These are phyloP conservation scores for Amanita polypyramis DNA, from an alignment of 768 basidiomycete species.

Conservation along the genomic window DNA sequence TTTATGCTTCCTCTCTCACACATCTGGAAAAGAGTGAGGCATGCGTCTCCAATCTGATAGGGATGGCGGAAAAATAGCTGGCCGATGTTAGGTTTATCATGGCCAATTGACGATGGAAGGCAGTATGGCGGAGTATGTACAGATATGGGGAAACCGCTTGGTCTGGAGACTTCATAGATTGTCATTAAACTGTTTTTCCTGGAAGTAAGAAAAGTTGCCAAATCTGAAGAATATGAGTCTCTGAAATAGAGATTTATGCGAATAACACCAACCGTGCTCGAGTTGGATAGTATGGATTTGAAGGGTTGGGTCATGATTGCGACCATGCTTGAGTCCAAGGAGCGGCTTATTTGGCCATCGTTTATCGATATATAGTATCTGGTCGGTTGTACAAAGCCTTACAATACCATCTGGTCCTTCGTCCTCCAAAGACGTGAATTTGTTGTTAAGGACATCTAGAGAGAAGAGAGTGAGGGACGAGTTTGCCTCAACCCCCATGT, in stretches of 20 bases:
- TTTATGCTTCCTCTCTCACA: slow-evolving; percentile 36
- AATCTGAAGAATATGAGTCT: slow-evolving; percentile 21
- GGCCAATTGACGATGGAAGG: slow-evolving; percentile 21
- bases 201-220: slow-evolving; percentile 48
- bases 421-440: slow-evolving; percentile 47
- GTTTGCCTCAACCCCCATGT: slow-evolving; percentile 18
- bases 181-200: slow-evolving; percentile 47
- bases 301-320: slow-evolving; percentile 52
- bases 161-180: slow-evolving; percentile 49
- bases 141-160: slow-evolving; percentile 30
- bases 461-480: slow-evolving; percentile 23
- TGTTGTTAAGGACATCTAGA: slow-evolving; percentile 20
- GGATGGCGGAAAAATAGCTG: slow-evolving; percentile 26
- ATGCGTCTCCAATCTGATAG: slow-evolving; percentile 11
- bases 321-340: slow-evolving; percentile 49
- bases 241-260: background rate
- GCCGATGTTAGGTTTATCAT: slow-evolving; percentile 18
- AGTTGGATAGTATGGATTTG: slow-evolving; percentile 27
- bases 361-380: slow-evolving; percentile 63
- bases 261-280: slow-evolving; percentile 21
- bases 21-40: slow-evolving; percentile 33
- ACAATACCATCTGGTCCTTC: slow-evolving; percentile 31
- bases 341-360: slow-evolving; percentile 49
- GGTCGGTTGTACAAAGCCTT: slow-evolving; percentile 47
- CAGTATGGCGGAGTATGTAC: slow-evolving; percentile 33